Conservation (phyloP, 2,329 filamentous ascomycete genomes). For the Penicillium italicum region DNA sequence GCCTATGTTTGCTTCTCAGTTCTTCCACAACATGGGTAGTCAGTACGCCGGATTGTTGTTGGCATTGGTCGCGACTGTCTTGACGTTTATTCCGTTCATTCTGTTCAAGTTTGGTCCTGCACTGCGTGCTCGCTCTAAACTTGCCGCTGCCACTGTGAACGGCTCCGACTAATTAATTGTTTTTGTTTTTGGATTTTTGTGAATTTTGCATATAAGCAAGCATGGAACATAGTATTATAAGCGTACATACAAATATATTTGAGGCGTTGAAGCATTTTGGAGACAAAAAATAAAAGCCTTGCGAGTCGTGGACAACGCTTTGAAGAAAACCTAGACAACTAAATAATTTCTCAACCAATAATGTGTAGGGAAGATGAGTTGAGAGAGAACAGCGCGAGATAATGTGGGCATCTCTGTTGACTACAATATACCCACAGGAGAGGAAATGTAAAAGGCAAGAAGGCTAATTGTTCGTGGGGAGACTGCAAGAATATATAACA, state of each 20-base stretch:
- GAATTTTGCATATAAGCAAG: background rate
- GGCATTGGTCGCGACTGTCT: conserved; percentile 44
- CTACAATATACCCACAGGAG: too few relatives aligned
- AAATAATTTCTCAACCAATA: background rate
- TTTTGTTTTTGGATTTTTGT: background rate
- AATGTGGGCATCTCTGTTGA: too few relatives aligned
- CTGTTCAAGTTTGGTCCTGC: conserved; percentile 30
- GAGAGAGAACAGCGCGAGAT: too few relatives aligned
- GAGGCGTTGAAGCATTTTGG: background rate
- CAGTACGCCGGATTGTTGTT: conserved; percentile 52
- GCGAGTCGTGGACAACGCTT: background rate
- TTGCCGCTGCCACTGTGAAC: conserved; percentile 25
- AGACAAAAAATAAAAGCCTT: background rate
- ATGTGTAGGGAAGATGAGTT: too few relatives aligned
- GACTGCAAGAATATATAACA: too few relatives aligned
- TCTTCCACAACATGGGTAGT: conserved; percentile 53
- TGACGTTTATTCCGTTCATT: conserved; percentile 31
- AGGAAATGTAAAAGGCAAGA: too few relatives aligned
- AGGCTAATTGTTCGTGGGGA: too few relatives aligned
- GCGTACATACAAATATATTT: background rate
- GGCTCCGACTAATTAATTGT: background rate
- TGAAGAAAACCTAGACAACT: background rate
- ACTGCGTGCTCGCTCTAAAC: conserved; percentile 30
- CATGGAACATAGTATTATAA: background rate
- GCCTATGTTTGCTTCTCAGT: conserved; percentile 51